Evolutionary conservation across 2,329 filamentous ascomycete genomes (phyloP), one percentile per base, ranked within the genome.

Genomic region (Apiospora pterosperma): DNA sequence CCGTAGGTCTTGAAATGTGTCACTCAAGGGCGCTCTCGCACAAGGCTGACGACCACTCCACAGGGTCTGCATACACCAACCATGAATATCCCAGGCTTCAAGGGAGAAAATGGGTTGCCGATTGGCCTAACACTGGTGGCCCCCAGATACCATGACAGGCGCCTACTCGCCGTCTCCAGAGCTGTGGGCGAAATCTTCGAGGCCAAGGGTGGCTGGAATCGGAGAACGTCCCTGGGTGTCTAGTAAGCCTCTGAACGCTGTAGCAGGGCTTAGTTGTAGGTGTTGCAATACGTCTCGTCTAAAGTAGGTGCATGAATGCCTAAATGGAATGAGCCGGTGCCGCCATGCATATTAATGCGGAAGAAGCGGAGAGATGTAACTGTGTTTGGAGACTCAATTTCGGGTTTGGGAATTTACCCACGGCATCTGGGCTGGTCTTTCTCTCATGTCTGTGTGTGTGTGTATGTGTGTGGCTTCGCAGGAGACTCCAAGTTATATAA

Each of bases 21-120:
- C 12, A 55, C 59, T n/a, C 14, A 8, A 34, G 38, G 8, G 8
- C 14, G 12, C 19, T 21, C 38, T 16, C 61, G 44, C 36, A 28
- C 12, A 6, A 11, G 34, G 16, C 59, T 66, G 58, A 31, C n/a
- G 58, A 31, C n/a, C 14, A 34, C 25, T 63, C 28, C 12, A 12
- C 16, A 80, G 77, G 78, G 77, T 12, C 74, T 90, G 16, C 88
- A 91, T 66, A 84, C 81, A 1, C 88, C 88, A 0, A 85, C 87
- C 0, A 74, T 90, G n/a, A 90, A 90, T 65, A 73, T 91, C 0
- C 87, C 88, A 0, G 88, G 87, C 0, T 90, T 91, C 68, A 74
- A 79, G 38, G 88, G 88, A 0, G 77, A 78, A 36, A 79, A 84
- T 65, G 81, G 79, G 0, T 74, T 91, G 79, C 89, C 88, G 0